Evolutionary conservation across 371 early-diverging fungal species (phyloP).

Genomic region (Mortierella sp.): DNA sequence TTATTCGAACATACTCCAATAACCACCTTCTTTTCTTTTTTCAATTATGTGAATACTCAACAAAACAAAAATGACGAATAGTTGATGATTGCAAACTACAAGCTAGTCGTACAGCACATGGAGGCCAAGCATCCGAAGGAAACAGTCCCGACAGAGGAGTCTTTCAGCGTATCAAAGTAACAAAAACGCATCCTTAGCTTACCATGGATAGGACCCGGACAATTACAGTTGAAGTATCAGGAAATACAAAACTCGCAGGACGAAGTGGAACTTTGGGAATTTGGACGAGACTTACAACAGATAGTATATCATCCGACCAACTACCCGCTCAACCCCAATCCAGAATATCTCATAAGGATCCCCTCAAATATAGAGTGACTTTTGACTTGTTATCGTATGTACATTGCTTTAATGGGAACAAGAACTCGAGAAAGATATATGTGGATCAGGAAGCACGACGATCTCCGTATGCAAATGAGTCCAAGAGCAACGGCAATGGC

Average conservation of each 20-base stretch:
- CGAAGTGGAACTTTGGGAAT: background rate
- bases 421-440: no score
- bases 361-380: no score
- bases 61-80: slow-evolving; percentile 5
- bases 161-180: slow-evolving; percentile 21
- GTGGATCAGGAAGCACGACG: no score
- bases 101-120: slow-evolving; percentile 55
- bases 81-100: slow-evolving; percentile 59
- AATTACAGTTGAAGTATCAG: background rate
- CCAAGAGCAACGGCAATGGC: no score
- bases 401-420: no score
- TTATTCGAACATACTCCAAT: background rate
- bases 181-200: background rate
- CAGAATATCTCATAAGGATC: no score
- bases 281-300: background rate
- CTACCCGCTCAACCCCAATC: no score
- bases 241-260: background rate
- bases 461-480: no score
- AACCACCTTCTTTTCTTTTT: background rate
- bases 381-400: no score
- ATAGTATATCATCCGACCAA: no score
- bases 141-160: slow-evolving; percentile 38
- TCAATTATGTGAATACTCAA: background rate
- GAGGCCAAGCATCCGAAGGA: slow-evolving; percentile 57
- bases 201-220: background rate